Percentiles rank a stretch among this genome's conserved stretches.
phyloP scores from a whole-genome alignment of 2,329 filamentous ascomycete species.

The Reticulascus tulasneorum region DNA sequence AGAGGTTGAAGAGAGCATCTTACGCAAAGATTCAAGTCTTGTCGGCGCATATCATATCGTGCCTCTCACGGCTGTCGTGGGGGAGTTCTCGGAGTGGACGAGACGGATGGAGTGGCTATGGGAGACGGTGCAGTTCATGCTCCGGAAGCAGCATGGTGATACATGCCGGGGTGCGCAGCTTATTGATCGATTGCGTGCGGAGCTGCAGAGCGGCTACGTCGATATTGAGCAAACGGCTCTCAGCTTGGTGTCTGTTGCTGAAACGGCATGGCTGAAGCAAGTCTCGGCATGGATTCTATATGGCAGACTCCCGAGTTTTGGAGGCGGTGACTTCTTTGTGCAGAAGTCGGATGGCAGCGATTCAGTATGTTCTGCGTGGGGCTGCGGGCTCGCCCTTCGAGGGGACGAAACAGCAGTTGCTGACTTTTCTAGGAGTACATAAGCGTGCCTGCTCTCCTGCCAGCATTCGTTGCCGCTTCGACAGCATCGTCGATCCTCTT shows the following conservation, averaged over 20 bases:
- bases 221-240: slow-evolving; percentile 77
- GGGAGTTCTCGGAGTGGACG: slow-evolving; percentile 84
- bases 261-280: slow-evolving; percentile 88
- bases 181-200: slow-evolving; percentile 71
- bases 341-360: slow-evolving; percentile 41
- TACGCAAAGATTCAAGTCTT: slow-evolving; percentile 70
- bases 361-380: slow-evolving; percentile 27
- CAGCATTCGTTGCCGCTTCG: slow-evolving; percentile 70
- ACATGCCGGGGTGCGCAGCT: slow-evolving; percentile 65
- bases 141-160: slow-evolving; percentile 30
- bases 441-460: slow-evolving; percentile 59
- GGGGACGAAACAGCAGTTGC: slow-evolving; percentile 11
- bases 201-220: slow-evolving; percentile 81
- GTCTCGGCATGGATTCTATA: slow-evolving; percentile 88
- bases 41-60: slow-evolving; percentile 94
- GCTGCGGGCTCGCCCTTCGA: slow-evolving; percentile 12
- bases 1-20: slow-evolving; percentile 74
- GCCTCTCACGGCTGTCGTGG: slow-evolving; percentile 78
- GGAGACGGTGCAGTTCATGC: slow-evolving; percentile 67
- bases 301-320: slow-evolving; percentile 74
- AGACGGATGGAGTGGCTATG: slow-evolving; percentile 83
- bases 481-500: slow-evolving; percentile 84
- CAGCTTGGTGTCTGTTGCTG: slow-evolving; percentile 71
- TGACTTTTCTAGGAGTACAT: slow-evolving; percentile 48
- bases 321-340: slow-evolving; percentile 84